A percentile compares a stretch with the other conserved stretches of the same genome.
phyloP scores from a whole-genome alignment of 2,329 filamentous ascomycete species.

The Colletotrichum gigasporum region DNA sequence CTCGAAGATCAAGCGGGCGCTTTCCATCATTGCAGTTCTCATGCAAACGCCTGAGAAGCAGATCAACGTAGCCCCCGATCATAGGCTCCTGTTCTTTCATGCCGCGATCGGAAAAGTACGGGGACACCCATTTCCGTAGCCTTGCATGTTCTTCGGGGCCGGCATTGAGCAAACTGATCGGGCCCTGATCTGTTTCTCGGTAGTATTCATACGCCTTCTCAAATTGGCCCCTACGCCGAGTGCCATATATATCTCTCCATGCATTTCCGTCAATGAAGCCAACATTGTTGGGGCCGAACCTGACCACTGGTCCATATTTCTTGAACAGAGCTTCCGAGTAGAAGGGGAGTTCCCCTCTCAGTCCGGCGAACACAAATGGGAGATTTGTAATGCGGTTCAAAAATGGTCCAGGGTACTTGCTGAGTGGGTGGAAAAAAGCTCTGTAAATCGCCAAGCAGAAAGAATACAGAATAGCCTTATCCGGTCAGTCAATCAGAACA shows the following conservation, averaged over 20 bases:
- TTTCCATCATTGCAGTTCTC: background rate
- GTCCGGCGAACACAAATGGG: background rate
- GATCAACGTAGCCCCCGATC: constrained; percentile 35
- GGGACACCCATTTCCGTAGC: constrained; percentile 35
- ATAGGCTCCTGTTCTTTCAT: constrained; percentile 42
- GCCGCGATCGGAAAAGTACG: constrained; percentile 41
- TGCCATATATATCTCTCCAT: constrained; percentile 33
- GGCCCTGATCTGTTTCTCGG: background rate
- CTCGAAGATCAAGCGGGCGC: constrained; percentile 32
- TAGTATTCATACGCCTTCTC: constrained; percentile 11
- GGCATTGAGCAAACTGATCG: constrained; percentile 27
- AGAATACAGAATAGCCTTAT: no score
- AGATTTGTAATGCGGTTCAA: background rate
- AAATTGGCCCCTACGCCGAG: constrained; percentile 9
- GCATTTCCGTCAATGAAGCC: constrained; percentile 27
- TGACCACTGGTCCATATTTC: constrained; percentile 35
- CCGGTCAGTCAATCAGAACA: no score
- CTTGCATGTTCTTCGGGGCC: constrained; percentile 30
- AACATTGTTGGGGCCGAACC: constrained; percentile 32
- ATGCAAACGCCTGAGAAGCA: constrained; percentile 21
- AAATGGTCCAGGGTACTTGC: background rate
- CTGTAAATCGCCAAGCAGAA: background rate
- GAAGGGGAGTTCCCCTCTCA: background rate
- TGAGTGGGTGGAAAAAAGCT: constrained; percentile 2
- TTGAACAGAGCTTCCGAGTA: constrained; percentile 4